These are phyloP conservation scores for Sordariomycetes sp. DNA, from an alignment of 2,329 filamentous ascomycete genomes.

Conservation along the genomic window DNA sequence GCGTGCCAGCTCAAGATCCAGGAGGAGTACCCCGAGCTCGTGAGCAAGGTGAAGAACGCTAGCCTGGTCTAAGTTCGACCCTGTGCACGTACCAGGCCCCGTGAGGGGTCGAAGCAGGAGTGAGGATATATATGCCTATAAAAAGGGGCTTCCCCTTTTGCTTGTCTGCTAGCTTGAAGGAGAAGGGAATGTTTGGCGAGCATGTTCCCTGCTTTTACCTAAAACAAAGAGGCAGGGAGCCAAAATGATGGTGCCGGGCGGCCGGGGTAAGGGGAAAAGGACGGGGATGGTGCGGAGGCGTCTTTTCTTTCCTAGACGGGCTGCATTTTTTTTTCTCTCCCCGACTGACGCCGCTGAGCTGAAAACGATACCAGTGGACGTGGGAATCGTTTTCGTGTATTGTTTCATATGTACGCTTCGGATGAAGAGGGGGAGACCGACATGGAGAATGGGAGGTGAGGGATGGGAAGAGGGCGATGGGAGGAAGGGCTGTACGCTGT, in stretches of 20 bases:
- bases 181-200: no score
- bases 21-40: conserved; percentile 73
- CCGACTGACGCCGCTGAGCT: not conserved
- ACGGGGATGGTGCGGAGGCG: not conserved
- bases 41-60: conserved; percentile 22
- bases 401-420: not conserved
- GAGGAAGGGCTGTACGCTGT: not conserved
- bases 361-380: not conserved
- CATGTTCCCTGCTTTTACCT: no score
- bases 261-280: not conserved
- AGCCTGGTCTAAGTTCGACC: conserved; percentile 1
- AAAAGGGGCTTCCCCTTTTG: not conserved
- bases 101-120: not conserved
- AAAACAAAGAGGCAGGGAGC: not conserved
- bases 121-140: not conserved
- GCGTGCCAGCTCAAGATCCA: conserved; percentile 89
- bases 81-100: not conserved
- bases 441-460: not conserved
- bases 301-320: not conserved
- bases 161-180: no score
- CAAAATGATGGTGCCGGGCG: not conserved
- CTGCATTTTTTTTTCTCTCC: not conserved
- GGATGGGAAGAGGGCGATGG: not conserved
- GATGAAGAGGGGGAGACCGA: not conserved
- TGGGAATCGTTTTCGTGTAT: not conserved